Percentiles rank a stretch among this genome's conserved stretches.
These are phyloP conservation scores for Quercus engelmannii DNA, from an alignment of 306 rosid genomes.

Conservation along the genomic window DNA sequence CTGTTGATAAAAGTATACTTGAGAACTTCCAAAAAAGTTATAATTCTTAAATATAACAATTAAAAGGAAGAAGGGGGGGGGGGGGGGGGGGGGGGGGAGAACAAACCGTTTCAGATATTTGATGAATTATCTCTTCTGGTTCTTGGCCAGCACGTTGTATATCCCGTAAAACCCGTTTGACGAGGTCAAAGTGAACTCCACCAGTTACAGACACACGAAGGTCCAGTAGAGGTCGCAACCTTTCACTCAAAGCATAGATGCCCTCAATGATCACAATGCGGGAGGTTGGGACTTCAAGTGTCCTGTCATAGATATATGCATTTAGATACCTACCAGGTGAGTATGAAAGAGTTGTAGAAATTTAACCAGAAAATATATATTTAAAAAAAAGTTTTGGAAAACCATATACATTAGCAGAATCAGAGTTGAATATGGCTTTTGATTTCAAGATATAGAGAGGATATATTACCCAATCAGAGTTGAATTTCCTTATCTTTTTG, in stretches of 20 bases:
- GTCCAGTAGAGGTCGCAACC: slow-evolving; percentile 82
- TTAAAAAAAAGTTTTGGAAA: background rate
- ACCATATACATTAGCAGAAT: background rate
- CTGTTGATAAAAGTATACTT: slow-evolving; percentile 42
- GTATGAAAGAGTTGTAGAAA: background rate
- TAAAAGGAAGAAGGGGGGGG: background rate
- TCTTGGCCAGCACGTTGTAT: slow-evolving; percentile 98
- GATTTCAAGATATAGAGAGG: background rate
- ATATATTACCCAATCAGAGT: background rate
- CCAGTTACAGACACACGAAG: slow-evolving; percentile 97
- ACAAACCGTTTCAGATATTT: slow-evolving; percentile 93
- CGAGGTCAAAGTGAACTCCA: slow-evolving; percentile 99
- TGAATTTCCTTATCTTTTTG: background rate
- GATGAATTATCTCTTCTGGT: slow-evolving; percentile 98
- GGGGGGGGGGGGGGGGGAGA: rapidly evolving
- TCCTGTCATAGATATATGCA: slow-evolving; percentile 56
- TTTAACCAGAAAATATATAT: background rate
- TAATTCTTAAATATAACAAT: slow-evolving; percentile 1
- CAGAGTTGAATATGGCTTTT: background rate
- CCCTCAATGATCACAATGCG: slow-evolving; percentile 91
- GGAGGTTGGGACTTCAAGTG: slow-evolving; percentile 89
- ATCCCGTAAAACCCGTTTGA: slow-evolving; percentile 93
- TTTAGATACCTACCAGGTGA: background rate
- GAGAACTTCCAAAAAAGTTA: slow-evolving; percentile 21
- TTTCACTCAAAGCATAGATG: slow-evolving; percentile 95